Evolutionary conservation across 495 filamentous ascomycete genomes (phyloP), one percentile per base, ranked within the genome.

Genomic region (Daldinia vernicosa): DNA sequence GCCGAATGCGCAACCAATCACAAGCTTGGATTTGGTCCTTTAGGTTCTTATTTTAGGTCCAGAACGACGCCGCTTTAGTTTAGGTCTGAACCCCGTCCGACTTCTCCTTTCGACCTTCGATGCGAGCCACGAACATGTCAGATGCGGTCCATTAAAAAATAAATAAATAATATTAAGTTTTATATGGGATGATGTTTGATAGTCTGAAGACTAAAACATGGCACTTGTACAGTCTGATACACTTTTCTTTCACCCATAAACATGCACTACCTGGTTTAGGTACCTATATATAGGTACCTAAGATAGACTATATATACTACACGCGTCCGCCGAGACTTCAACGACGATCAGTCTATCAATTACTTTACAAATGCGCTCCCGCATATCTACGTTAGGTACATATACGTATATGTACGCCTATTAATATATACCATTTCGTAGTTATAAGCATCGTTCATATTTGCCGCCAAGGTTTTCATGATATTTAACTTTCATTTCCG

Each of bases 401-500:
- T 40, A 52, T 19, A 32, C 19, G 30, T 15, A 28, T 0, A 7
- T 57, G 1, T 6, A 35, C 33, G 33, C 33, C 9, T 35, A 35
- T 35, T 14, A 33, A 58, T 52, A 47, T 33, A 35, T 45, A 60
- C 40, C 27, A 54, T 45, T 27, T 28, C 45, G 9, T 56, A 28
- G 26, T 63, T 68, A 70, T 63, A n/a, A 70, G 54, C 58, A 67
- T 74, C 59, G 54, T 67, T 67, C 70, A 67, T 74, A 70, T 70
- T 74, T 70, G 71, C 55, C 60, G 30, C 39, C 67, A 74, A 63
- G 43, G 59, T 69, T 63, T 74, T 70, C 67, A 35, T 74, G 54
- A 70, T 63, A 70, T 63, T 63, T 70, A 74, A 67, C 58, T 61
- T 63, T 74, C 67, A 53, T 74, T 63, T 58, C 60, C 71, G 71